Base-by-base conservation (phyloP, 192 early-diverging fungal species). In the Geranomyces variabilis region DNA sequence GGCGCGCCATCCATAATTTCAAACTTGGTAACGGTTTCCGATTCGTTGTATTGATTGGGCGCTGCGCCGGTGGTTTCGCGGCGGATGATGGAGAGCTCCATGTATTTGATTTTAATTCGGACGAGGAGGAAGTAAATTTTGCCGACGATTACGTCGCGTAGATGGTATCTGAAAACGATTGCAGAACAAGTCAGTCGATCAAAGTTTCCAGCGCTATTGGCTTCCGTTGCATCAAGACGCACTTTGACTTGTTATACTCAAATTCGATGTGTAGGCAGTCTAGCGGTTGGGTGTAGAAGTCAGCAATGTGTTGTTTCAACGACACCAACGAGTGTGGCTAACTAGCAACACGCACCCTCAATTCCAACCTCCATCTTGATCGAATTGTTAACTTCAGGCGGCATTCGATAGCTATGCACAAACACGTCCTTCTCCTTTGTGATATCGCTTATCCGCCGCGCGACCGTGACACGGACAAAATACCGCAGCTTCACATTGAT, bases 351-450 rank as follows among this genome's bases (percentile, higher is more conserved):
- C 36, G 36, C 36, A 41, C 36, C 36, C 36, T 99, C 97, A 69
- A 99, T 99, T 22, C 97, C 97, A 53, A 99, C 96, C 75, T 99
- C 97, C 97, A 99, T 99, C 78, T 97, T 96, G 79, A 99, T 97
- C 0, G 94, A 92, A 77, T 90, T 91, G 83, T 97, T 96, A 53
- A 90, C 84, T 63, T 95, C 93, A 14, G 93, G 87, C 14, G 94
- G 94, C 87, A 96, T 90, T 48, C 89, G 87, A 79, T 98, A 99
- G 26, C 92, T 94, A 70, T 98, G 92, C n/a, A 99, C 97, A 95
- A 96, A 99, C 28, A 99, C 85, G 76, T 99, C 97, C 80, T 92
- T 90, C 70, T 93, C 90, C 70, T 94, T 93, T 65, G 92, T 87
- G 45, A 98, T 91, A 62, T 93, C 94, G 21, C 92, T 85, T 36